Percentiles rank a stretch among this genome's conserved stretches.
Conservation (phyloP, 1,139 yeast genomes). For the Yamadazyma friedrichii region DNA sequence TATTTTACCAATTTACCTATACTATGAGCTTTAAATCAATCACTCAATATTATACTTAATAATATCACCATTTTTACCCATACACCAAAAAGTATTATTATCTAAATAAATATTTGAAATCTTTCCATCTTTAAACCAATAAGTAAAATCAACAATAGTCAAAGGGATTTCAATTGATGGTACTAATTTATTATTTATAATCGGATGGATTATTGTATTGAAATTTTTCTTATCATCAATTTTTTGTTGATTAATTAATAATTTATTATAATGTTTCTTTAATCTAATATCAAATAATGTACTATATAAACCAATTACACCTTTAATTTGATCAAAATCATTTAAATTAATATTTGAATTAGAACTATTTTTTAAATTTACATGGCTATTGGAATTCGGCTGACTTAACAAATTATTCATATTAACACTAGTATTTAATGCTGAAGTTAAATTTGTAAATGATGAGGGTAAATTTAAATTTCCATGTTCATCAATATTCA, state of each 20-base stretch:
- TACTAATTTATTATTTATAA: slow-evolving; percentile 37
- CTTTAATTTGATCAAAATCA: slow-evolving; percentile 16
- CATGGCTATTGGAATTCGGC: background rate
- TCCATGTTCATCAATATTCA: slow-evolving; percentile 13
- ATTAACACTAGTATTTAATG: slow-evolving; percentile 10
- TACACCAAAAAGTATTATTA: slow-evolving; percentile 46
- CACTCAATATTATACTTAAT: slow-evolving; percentile 27
- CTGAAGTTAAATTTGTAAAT: slow-evolving; percentile 9
- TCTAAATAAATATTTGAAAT: slow-evolving; percentile 44
- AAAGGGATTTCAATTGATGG: slow-evolving; percentile 44
- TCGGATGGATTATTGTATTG: slow-evolving; percentile 35
- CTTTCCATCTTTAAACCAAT: slow-evolving; percentile 39
- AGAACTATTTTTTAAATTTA: slow-evolving; percentile 2
- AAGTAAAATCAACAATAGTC: slow-evolving; percentile 32
- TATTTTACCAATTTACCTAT: background rate
- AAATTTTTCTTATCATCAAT: slow-evolving; percentile 13
- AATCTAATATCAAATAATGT: slow-evolving; percentile 36
- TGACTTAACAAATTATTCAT: slow-evolving; percentile 14
- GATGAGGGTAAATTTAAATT: slow-evolving; percentile 9
- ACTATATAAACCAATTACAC: slow-evolving; percentile 31
- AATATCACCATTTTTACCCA: slow-evolving; percentile 53
- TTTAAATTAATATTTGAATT: slow-evolving; percentile 19
- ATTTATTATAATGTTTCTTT: slow-evolving; percentile 25
- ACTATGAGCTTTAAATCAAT: no score
- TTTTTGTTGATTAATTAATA: slow-evolving; percentile 11